phyloP scores from a whole-genome alignment of 2,329 filamentous ascomycete species.

The Penicillium sp. region DNA sequence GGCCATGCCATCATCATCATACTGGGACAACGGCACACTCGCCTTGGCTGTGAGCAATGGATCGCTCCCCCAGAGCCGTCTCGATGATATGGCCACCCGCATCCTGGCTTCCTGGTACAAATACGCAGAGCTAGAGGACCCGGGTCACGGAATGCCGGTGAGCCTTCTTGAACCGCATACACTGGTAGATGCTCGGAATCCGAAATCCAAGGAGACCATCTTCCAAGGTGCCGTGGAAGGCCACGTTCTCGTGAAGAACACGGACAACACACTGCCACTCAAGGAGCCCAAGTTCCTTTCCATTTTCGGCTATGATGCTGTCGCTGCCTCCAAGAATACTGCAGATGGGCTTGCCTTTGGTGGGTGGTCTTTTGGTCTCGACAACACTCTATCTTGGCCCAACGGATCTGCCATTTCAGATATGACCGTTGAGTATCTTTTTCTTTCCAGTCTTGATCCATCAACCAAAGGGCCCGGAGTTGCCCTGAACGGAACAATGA shows the following conservation, averaged over 20 bases:
- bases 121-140: not conserved
- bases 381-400: slow-evolving; percentile 8
- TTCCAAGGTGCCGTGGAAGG: slow-evolving; percentile 57
- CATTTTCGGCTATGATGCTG: slow-evolving; percentile 61
- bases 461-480: slow-evolving; percentile 9
- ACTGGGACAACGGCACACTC: slow-evolving; percentile 42
- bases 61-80: slow-evolving; percentile 53
- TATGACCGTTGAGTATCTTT: slow-evolving; percentile 18
- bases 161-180: slow-evolving; percentile 48
- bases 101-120: not conserved
- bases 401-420: slow-evolving; percentile 20
- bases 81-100: slow-evolving; percentile 61
- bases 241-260: slow-evolving; percentile 58
- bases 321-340: slow-evolving; percentile 26
- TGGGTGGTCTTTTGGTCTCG: slow-evolving; percentile 11
- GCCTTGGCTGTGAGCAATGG: slow-evolving; percentile 59
- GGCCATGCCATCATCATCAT: slow-evolving; percentile 66
- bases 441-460: not conserved
- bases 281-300: slow-evolving; percentile 37
- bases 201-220: slow-evolving; percentile 29
- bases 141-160: slow-evolving; percentile 20
- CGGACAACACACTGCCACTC: slow-evolving; percentile 50
- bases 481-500: slow-evolving; percentile 50
- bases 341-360: slow-evolving; percentile 13
- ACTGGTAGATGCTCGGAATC: slow-evolving; percentile 54